phyloP scores from a whole-genome alignment of 192 early-diverging fungal genomes.

The Podochytrium sp. region DNA sequence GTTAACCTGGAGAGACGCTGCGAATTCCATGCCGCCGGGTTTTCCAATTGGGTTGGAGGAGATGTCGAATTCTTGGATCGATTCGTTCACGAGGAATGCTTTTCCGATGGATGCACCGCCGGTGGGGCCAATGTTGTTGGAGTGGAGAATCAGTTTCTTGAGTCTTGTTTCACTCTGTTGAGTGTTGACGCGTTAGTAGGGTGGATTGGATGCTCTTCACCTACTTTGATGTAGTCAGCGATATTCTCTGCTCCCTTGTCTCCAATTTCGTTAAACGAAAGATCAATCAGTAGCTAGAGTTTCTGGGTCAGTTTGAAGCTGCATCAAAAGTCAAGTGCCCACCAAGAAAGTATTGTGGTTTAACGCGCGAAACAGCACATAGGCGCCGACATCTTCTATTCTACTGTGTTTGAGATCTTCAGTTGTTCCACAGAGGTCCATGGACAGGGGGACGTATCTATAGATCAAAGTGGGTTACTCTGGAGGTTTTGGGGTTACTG shows the following conservation, averaged over 20 bases:
- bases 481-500: not conserved
- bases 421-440: slow-evolving; percentile 38
- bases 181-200: not conserved
- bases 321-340: too few relatives aligned
- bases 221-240: slow-evolving; percentile 49
- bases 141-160: slow-evolving; percentile 38
- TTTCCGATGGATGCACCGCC: slow-evolving; percentile 40
- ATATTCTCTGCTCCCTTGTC: slow-evolving; percentile 45
- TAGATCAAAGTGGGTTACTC: not conserved
- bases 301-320: too few relatives aligned
- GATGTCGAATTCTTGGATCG: slow-evolving; percentile 38
- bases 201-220: not conserved
- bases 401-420: slow-evolving; percentile 33
- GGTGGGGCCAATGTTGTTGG: slow-evolving; percentile 42
- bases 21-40: slow-evolving; percentile 52
- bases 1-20: slow-evolving; percentile 51
- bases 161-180: slow-evolving; percentile 41
- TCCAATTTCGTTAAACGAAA: slow-evolving; percentile 54
- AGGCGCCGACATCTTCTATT: slow-evolving; percentile 36
- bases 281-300: too few relatives aligned
- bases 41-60: slow-evolving; percentile 40
- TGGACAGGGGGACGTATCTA: slow-evolving; percentile 37
- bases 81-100: slow-evolving; percentile 45
- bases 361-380: slow-evolving; percentile 41
- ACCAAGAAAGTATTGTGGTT: slow-evolving; percentile 38